Evolutionary conservation across 2,329 filamentous ascomycete genomes (phyloP), one percentile per base, ranked within the genome.

Genomic region (Cryphonectria carpinicola): DNA sequence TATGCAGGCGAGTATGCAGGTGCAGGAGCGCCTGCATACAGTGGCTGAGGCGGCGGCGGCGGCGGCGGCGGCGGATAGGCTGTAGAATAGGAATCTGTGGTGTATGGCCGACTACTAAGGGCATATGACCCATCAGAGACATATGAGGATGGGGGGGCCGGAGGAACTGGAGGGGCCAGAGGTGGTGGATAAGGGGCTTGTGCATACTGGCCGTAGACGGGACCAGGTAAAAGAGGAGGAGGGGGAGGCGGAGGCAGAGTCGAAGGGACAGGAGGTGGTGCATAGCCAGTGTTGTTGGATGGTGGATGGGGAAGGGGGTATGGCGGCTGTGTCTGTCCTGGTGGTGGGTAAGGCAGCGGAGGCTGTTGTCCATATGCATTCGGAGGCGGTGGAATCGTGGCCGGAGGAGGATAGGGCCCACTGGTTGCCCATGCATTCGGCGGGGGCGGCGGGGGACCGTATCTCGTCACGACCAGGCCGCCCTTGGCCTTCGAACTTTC

Each of bases 401-500:
- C 73, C 8, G 73, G 73, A 68, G 74, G 74, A 25, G 75, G 76
- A 54, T 73, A 72, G 13, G 70, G 66, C 14, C 67, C 64, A 19
- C 71, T 37, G 3, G 70, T 68, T 32, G 74, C 76, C 65, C 77
- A 78, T 28, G 68, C 35, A 64, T 67, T 67, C 52, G 74, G 28
- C 60, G 72, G 65, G 52, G 71, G 72, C 69, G 66, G 76, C 46
- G 80, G 79, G 37, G 76, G 77, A n/a, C 76, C 76, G 70, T 82
- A 82, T 61, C 79, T 77, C 5, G 80, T 82, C 52, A 82, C 79
- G 19, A 82, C 76, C 66, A 81, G 79, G 25, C 56, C 28, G 13
- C 79, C 78, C 71, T 75, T 81, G 77, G 80, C 81, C 39, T 80
- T 80, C 25, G 78, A 76, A 28, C 81, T 78, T 43, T 81, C 81